These are phyloP conservation scores for Diplodia intermedia DNA, from an alignment of 2,329 filamentous ascomycete genomes.

Conservation along the genomic window DNA sequence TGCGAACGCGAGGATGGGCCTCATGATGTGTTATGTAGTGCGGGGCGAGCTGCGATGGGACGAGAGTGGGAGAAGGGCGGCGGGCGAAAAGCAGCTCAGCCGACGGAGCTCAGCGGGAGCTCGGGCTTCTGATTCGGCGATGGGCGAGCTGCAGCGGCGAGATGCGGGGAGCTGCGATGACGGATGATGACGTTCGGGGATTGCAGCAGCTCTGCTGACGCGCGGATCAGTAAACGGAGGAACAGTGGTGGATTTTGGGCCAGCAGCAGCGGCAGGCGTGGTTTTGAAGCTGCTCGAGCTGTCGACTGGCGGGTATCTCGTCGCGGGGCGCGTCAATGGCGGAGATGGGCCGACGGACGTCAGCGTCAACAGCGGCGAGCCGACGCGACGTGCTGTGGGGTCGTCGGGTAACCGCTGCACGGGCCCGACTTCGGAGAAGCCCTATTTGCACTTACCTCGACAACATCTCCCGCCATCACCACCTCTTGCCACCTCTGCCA, in stretches of 20 bases:
- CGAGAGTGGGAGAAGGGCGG: constrained; percentile 10
- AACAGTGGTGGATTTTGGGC: background rate
- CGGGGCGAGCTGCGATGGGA: background rate
- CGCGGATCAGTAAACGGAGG: background rate
- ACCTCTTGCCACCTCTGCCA: background rate
- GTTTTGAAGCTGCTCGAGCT: constrained; percentile 8
- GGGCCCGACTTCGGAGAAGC: constrained; percentile 17
- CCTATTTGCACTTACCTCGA: background rate
- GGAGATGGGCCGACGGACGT: constrained; percentile 21
- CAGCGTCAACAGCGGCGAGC: constrained; percentile 32
- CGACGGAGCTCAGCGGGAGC: background rate
- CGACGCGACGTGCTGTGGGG: constrained; percentile 5
- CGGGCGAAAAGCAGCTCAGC: constrained; percentile 8
- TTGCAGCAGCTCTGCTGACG: background rate
- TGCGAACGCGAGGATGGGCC: constrained; percentile 34
- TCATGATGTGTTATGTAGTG: constrained; percentile 33
- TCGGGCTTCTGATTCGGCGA: background rate
- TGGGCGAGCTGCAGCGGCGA: background rate
- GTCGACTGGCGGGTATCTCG: background rate
- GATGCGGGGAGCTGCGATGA: constrained; percentile 27
- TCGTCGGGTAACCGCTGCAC: background rate
- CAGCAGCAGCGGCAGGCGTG: constrained; percentile 3
- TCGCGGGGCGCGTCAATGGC: constrained; percentile 29
- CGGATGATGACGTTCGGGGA: constrained; percentile 11
- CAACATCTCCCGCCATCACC: background rate